Base-by-base conservation (phyloP, 805 yeast genomes). In the Torulaspora gathmanii region DNA sequence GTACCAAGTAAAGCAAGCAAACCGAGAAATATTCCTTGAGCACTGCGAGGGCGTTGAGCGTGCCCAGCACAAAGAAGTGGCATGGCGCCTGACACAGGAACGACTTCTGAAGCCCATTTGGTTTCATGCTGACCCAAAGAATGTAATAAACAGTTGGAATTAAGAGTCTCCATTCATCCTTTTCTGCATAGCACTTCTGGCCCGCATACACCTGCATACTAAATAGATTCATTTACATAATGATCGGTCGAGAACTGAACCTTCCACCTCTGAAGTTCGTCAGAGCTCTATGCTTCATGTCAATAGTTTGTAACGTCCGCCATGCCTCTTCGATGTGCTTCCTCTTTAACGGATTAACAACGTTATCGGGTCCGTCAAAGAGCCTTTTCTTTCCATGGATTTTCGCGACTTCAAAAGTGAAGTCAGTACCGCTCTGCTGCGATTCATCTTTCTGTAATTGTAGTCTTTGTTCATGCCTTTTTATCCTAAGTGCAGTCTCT, bases 291-390 rank as follows among this genome's bases (percentile, higher is more conserved):
- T 79, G 82, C 37, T 72, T 75, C 56, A 77, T 77, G 35, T 74
- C 73, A 1, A 67, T 68, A 1, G 71, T 66, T 63, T 89, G 96
- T 34, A 87, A 64, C 42, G 83, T 68, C 57, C 96, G 71, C 89
- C 93, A 88, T 0, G 97, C 96, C 58, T 88, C 96, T 47, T 82
- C 82, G 9, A 90, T 81, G 63, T 90, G 96, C 47, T 79, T 77
- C 0, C 91, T 86, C 60, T 79, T 70, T 29, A 90, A 73, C 0
- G 96, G 96, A 45, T 78, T 77, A 12, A 82, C 84, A 41, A 82
- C 79, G 56, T 86, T 87, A 56, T 88, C 95, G 1, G 96, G 96
- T 28, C 86, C 91, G 64, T 87, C 96, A 61, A 89, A 89, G 39
- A 89, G 61, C 47, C 82, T 75, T 48, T 77, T 77, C 27, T 77